phyloP scores from a whole-genome alignment of 108 stramenopile species.

The Conticribra weissflogii region DNA sequence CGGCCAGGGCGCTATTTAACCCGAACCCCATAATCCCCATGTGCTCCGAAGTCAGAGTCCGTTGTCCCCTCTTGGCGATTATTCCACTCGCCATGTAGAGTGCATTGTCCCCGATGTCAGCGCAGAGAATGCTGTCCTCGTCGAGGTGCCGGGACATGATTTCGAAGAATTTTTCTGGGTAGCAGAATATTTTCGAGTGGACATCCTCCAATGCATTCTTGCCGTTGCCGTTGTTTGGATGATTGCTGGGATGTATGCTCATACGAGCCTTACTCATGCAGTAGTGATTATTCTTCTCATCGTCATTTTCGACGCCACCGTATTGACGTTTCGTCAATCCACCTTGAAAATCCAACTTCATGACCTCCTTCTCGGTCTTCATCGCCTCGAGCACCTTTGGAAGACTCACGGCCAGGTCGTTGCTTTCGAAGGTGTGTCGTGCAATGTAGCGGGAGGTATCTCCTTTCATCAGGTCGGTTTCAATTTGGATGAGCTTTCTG shows the following conservation, averaged over 20 bases:
- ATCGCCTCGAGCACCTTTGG: constrained; percentile 9
- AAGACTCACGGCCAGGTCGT: constrained; percentile 1
- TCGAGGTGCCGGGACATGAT: constrained; percentile 16
- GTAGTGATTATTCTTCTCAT: too few species aligned
- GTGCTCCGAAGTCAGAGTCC: constrained; percentile 52
- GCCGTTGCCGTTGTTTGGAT: too few species aligned
- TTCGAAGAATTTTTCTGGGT: constrained; percentile 36
- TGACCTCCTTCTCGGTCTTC: not conserved
- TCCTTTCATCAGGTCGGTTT: constrained; percentile 13
- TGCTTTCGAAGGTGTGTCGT: constrained; percentile 15
- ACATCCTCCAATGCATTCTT: too few species aligned
- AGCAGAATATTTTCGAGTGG: too few species aligned
- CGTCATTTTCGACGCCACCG: too few species aligned
- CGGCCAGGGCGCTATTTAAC: constrained; percentile 46
- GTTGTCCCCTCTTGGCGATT: constrained; percentile 30
- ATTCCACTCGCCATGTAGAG: constrained; percentile 39
- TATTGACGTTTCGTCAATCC: too few species aligned
- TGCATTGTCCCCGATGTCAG: constrained; percentile 46
- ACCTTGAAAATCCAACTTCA: constrained; percentile 1
- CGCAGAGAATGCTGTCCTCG: constrained; percentile 24
- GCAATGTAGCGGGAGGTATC: constrained; percentile 16
- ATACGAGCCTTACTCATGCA: too few species aligned
- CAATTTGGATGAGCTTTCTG: constrained; percentile 29
- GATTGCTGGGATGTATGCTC: too few species aligned
- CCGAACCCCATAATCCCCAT: constrained; percentile 61